Evolutionary conservation across 2,329 filamentous ascomycete genomes (phyloP).

Genomic region (Paecilomyces fulvus): DNA sequence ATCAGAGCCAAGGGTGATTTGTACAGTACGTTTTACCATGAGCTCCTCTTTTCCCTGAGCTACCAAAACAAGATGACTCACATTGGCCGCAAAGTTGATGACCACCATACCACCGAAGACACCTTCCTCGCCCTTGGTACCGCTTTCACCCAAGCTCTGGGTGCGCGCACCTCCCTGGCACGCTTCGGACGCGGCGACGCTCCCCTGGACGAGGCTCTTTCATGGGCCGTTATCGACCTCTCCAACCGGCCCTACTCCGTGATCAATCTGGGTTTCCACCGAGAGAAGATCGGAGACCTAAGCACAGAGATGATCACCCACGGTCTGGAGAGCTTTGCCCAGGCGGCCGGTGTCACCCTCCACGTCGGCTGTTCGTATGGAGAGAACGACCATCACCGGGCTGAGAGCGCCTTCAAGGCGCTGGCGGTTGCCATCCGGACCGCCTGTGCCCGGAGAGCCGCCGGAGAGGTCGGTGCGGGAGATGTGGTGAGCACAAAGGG

Average conservation of each 20-base stretch:
- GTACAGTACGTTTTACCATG: constrained; percentile 56
- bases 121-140: constrained; percentile 82
- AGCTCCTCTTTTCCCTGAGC: not conserved
- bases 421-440: constrained; percentile 74
- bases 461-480: constrained; percentile 74
- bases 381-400: constrained; percentile 89
- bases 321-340: constrained; percentile 87
- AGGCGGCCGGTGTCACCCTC: constrained; percentile 81
- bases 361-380: constrained; percentile 90
- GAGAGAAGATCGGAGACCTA: constrained; percentile 89
- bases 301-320: constrained; percentile 97
- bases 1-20: constrained; percentile 80
- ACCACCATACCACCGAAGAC: constrained; percentile 97
- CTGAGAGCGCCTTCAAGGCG: constrained; percentile 96
- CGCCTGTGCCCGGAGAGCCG: constrained; percentile 64
- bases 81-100: constrained; percentile 59
- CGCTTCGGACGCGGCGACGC: constrained; percentile 89
- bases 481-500: constrained; percentile 97
- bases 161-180: constrained; percentile 68
- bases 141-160: constrained; percentile 74
- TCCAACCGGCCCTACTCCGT: constrained; percentile 85
- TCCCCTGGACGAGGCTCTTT: constrained; percentile 90
- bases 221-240: constrained; percentile 86
- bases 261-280: constrained; percentile 71
- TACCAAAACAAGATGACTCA: not conserved